A percentile compares a stretch with the other conserved stretches of the same genome.
Conservation (phyloP, 768 basidiomycete genomes). For the Agrocybe pediades region DNA sequence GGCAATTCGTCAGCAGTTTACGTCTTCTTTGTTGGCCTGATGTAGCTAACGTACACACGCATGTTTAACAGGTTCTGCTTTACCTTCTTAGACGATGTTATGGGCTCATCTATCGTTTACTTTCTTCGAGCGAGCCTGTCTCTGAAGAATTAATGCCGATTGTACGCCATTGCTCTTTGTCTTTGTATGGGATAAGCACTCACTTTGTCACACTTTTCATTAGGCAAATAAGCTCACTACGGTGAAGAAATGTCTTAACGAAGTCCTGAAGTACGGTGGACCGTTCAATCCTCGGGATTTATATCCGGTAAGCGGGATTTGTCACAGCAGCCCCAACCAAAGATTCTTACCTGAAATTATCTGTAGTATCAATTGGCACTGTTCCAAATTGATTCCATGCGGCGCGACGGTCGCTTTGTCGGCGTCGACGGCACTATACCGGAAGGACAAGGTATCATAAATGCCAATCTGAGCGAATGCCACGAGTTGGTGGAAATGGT, state of each 20-base stretch:
- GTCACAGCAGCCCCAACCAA: background rate
- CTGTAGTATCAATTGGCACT: conserved; percentile 88
- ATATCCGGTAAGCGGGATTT: conserved; percentile 71
- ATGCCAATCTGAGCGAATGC: conserved; percentile 94
- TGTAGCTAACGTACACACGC: background rate
- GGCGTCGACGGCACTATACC: conserved; percentile 88
- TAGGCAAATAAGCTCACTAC: conserved; percentile 97
- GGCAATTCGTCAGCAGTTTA: conserved; percentile 80
- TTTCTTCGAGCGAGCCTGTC: conserved; percentile 95
- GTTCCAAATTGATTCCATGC: conserved; percentile 92
- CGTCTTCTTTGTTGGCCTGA: background rate
- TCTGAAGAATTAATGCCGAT: conserved; percentile 98
- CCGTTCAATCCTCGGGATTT: conserved; percentile 90
- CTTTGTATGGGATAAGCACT: background rate
- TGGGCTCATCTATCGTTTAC: conserved; percentile 89
- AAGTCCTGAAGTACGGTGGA: conserved; percentile 93
- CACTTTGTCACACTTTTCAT: background rate
- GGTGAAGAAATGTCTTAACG: conserved; percentile 95
- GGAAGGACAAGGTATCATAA: conserved; percentile 95
- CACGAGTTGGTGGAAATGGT: conserved; percentile 97
- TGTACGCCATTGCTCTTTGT: conserved; percentile 38
- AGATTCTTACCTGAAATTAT: background rate
- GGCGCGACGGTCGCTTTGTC: conserved; percentile 92
- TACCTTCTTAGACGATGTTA: conserved; percentile 95
- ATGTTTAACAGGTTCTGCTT: conserved; percentile 71